Conservation (phyloP, 306 rosid genomes). For the Biancaea sappan region DNA sequence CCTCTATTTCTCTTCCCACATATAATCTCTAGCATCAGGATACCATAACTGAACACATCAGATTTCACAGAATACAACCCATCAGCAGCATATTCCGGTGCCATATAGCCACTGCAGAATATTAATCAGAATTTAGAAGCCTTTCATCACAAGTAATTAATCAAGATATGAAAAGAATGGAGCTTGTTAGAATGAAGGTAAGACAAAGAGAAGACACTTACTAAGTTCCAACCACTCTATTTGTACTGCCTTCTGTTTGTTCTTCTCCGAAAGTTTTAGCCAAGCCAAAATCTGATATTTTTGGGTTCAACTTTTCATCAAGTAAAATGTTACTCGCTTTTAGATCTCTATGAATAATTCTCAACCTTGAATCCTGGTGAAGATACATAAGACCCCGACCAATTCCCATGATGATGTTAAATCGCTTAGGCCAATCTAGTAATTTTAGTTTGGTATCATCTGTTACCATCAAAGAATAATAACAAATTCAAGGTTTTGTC, state of each 20-base stretch:
- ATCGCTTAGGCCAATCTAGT: slow-evolving; percentile 4
- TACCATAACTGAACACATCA: slow-evolving; percentile 14
- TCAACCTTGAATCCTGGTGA: not conserved
- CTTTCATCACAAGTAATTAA: not conserved
- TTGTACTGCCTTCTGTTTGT: not conserved
- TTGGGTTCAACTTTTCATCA: slow-evolving; percentile 43
- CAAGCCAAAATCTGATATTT: slow-evolving; percentile 53
- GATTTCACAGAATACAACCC: slow-evolving; percentile 41
- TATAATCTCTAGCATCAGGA: slow-evolving; percentile 43
- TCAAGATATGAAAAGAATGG: not conserved
- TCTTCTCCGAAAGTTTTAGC: slow-evolving; percentile 41
- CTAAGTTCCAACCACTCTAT: slow-evolving; percentile 45
- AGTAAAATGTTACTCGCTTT: slow-evolving; percentile 33
- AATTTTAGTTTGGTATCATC: not conserved
- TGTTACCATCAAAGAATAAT: not conserved
- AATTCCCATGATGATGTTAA: not conserved
- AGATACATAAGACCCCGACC: not conserved
- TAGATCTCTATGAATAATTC: not conserved
- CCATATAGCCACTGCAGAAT: slow-evolving; percentile 45
- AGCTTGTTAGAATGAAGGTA: not conserved
- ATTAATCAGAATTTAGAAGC: not conserved
- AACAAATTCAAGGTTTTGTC: not conserved
- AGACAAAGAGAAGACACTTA: slow-evolving; percentile 26
- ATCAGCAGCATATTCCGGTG: slow-evolving; percentile 46
- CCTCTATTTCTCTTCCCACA: slow-evolving; percentile 49